These are phyloP conservation scores for Oryza rufipogon DNA, from an alignment of 176 grass and related monocot species.

Conservation along the genomic window DNA sequence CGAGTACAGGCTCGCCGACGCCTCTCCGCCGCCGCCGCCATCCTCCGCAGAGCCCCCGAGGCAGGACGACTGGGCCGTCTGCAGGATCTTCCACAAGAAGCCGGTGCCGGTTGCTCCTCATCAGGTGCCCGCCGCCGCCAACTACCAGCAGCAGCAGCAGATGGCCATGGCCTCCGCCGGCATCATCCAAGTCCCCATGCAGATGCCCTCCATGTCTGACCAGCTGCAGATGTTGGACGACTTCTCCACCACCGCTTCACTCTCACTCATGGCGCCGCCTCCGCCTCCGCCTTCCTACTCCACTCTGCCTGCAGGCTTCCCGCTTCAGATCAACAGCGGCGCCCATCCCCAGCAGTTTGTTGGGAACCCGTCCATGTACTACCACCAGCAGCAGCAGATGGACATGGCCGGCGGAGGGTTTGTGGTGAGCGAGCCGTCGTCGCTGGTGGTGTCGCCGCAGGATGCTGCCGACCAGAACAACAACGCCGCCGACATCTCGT, in stretches of 20 bases:
- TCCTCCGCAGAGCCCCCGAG: neutral
- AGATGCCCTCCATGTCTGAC: neutral
- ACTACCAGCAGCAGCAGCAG: neutral
- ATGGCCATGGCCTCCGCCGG: neutral
- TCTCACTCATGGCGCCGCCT: neutral
- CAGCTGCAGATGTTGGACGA: neutral
- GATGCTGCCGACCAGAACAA: slow-evolving; percentile 28
- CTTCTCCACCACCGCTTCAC: neutral
- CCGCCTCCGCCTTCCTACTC: neutral
- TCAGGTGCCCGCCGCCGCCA: neutral
- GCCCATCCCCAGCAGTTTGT: neutral
- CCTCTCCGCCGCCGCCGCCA: neutral
- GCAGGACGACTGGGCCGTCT: slow-evolving; percentile 68
- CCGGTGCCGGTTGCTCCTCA: neutral
- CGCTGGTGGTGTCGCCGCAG: slow-evolving; percentile 37
- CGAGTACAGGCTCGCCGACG: slow-evolving; percentile 54
- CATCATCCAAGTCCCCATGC: neutral
- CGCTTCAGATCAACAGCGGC: neutral
- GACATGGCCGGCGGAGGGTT: neutral
- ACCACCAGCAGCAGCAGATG: slow-evolving; percentile 29
- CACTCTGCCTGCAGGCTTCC: neutral
- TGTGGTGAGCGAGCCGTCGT: slow-evolving; percentile 3
- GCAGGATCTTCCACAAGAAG: slow-evolving; percentile 66
- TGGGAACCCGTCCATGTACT: neutral
- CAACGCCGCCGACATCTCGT: slow-evolving; percentile 28